A percentile compares a stretch with the other conserved stretches of the same genome.
These are phyloP conservation scores for Nitzschia sp. DNA, from an alignment of 108 stramenopile genomes.

Conservation along the genomic window DNA sequence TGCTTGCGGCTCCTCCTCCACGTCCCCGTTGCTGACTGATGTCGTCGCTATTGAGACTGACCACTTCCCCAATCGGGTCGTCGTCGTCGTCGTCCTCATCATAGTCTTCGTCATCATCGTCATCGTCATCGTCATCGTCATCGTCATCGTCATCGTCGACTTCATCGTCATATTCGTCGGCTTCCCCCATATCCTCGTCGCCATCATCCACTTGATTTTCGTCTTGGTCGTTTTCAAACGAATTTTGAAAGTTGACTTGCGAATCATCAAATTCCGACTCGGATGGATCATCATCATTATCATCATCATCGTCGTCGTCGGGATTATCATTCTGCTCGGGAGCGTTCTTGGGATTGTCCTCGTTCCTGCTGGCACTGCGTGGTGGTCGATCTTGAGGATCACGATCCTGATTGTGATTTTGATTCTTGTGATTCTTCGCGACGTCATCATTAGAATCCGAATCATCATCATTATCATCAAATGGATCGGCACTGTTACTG, in stretches of 20 bases:
- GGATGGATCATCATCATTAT: not conserved
- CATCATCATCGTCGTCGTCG: not conserved
- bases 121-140: not conserved
- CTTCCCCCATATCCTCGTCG: not conserved
- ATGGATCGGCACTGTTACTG: no score
- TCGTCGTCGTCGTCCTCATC: not conserved
- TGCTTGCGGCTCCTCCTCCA: not conserved
- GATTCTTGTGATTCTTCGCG: no score
- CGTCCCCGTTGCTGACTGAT: not conserved
- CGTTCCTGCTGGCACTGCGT: no score
- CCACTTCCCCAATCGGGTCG: not conserved
- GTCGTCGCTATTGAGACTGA: constrained; percentile 3
- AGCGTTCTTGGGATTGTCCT: not conserved
- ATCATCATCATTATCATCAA: no score
- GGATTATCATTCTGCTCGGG: not conserved
- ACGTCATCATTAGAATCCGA: no score
- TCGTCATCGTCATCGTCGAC: not conserved
- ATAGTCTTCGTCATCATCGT: not conserved
- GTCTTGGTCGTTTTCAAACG: not conserved
- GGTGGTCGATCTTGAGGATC: no score
- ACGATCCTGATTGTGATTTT: no score
- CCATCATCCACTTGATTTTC: not conserved
- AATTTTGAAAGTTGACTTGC: not conserved
- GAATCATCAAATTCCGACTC: not conserved
- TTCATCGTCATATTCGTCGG: not conserved